Evolutionary conservation across 345 rosid genomes (phyloP), one percentile per base, ranked within the genome.

Genomic region (Citrus australasica): DNA sequence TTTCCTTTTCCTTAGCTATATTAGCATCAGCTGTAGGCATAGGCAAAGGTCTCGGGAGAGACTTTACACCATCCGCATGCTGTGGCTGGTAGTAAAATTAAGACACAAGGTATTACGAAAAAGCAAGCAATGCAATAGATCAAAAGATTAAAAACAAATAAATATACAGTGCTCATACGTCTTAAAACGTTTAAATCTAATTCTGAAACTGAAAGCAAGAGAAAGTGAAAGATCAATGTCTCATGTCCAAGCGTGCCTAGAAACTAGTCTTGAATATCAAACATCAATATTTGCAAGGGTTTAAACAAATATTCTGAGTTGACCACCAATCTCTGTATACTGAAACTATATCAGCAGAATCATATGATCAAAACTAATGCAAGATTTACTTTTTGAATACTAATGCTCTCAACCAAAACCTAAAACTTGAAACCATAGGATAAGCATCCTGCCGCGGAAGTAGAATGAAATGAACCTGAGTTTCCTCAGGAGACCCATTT

Each of bases 11-110:
- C 70, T 77, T 76, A 33, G 79, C 83, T n/a, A 77, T 66, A 74
- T 76, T 82, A 79, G 76, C 46, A 51, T 89, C 91, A 6, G 59
- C 71, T 48, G 78, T 79, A 21, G 86, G 81, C 76, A 83, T 42
- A 22, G 99, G 93, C 82, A 83, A 83, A 42, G 99, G 99, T 76
- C 85, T 90, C 14, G 99, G 97, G 61, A 96, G 90, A 81, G 88
- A 81, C 80, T 84, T 92, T 79, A 81, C 80, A 64, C 79, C 71
- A 75, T 89, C 90, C 19, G 84, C 88, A 80, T 79, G 84, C 66
- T 84, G 92, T 55, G 87, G 80, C 95, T 94, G 93, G 83, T 59
- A 68, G 73, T 32, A 81, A 77, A 69, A 79, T 40, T 11, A 75
- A 70, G 67, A 56, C 56, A 76, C 17, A 70, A 78, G 55, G 63